Evolutionary conservation across 2,329 filamentous ascomycete genomes (phyloP).

Genomic region (Teratosphaeria nubilosa): DNA sequence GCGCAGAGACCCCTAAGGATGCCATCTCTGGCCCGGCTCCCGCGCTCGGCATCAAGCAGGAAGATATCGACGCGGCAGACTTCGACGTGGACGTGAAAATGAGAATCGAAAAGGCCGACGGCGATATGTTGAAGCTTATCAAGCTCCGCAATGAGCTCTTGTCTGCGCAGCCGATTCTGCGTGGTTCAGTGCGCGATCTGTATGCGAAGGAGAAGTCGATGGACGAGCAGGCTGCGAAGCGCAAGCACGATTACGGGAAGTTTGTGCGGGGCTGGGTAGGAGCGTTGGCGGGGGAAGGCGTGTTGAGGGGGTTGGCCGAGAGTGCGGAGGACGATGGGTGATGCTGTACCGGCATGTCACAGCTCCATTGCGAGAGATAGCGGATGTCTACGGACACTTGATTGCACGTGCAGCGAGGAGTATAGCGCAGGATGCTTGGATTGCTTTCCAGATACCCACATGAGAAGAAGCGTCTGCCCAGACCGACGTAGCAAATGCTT

Average conservation of each 20-base stretch:
- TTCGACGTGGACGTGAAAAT: slow-evolving; percentile 17
- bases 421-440: not conserved
- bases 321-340: not conserved
- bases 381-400: not conserved
- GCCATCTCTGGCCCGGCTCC: slow-evolving; percentile 9
- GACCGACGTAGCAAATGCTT: no score
- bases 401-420: not conserved
- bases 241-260: slow-evolving; percentile 52
- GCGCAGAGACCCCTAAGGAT: slow-evolving; percentile 13
- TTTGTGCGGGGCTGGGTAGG: slow-evolving; percentile 60
- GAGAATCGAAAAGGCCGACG: slow-evolving; percentile 15
- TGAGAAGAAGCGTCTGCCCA: not conserved
- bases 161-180: slow-evolving; percentile 33
- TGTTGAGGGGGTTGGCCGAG: slow-evolving; percentile 33
- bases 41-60: slow-evolving; percentile 17
- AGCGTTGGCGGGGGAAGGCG: slow-evolving; percentile 56
- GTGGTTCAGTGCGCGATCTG: slow-evolving; percentile 42
- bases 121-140: slow-evolving; percentile 23
- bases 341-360: not conserved
- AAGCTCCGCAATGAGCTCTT: slow-evolving; percentile 32
- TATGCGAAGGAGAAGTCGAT: slow-evolving; percentile 37
- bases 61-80: slow-evolving; percentile 25
- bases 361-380: not conserved
- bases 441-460: not conserved
- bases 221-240: slow-evolving; percentile 42